Conservation (phyloP, 305 asterid genomes). For the Ajuga reptans region DNA sequence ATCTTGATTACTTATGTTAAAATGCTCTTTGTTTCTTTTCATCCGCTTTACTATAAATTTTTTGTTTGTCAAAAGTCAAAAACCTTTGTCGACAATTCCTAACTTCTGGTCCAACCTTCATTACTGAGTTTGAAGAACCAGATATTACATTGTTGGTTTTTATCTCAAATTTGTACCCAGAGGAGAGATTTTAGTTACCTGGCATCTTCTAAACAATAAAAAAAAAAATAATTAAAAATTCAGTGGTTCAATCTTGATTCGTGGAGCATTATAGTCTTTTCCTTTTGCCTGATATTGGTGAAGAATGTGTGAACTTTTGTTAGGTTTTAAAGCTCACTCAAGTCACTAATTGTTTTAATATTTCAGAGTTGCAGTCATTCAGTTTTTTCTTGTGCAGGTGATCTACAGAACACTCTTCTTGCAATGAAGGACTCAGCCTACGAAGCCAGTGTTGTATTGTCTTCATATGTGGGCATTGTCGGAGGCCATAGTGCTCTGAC, state of each 20-base stretch:
- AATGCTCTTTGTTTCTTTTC: neutral
- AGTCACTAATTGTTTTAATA: constrained; percentile 13
- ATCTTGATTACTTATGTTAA: neutral
- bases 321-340: constrained; percentile 14
- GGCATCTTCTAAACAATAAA: constrained; percentile 18
- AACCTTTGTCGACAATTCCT: neutral
- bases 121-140: neutral
- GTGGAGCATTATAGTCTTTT: constrained; percentile 10
- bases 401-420: constrained; percentile 80
- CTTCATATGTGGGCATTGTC: constrained; percentile 65
- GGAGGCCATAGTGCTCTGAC: constrained; percentile 91
- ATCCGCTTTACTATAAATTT: neutral
- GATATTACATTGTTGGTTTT: no score
- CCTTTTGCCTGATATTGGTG: constrained; percentile 15
- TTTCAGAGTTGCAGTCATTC: constrained; percentile 5
- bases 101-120: constrained; percentile 15
- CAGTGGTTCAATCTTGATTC: constrained; percentile 14
- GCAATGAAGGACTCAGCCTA: constrained; percentile 84
- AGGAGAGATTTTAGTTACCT: neutral
- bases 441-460: constrained; percentile 70
- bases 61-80: neutral
- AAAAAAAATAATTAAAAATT: neutral
- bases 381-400: constrained; percentile 47
- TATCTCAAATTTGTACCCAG: no score
- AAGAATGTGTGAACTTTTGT: constrained; percentile 8